Percentiles rank a stretch among this genome's conserved stretches.
Conservation (phyloP, 345 rosid species). For the Camelina hispida region DNA sequence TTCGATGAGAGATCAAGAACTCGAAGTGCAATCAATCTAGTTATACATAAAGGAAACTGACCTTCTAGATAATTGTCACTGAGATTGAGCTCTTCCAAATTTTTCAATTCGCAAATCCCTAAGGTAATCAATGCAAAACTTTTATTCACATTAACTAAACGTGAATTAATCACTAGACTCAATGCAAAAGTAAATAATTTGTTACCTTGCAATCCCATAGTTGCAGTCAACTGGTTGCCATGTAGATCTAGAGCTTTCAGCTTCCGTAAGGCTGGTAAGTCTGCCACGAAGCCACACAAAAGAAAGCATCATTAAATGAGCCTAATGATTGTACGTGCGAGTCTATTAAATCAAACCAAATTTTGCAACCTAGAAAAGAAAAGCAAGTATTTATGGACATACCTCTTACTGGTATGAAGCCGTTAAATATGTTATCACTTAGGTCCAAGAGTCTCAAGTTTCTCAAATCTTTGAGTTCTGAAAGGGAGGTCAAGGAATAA, state of each 20-base stretch:
- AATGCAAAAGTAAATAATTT: too few species aligned
- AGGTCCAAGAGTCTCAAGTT: conserved; percentile 19
- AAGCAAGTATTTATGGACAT: background rate
- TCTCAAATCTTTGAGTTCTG: background rate
- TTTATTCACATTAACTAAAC: too few species aligned
- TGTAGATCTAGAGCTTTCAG: background rate
- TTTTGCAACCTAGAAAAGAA: background rate
- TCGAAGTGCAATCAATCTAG: background rate
- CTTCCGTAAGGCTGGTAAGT: background rate
- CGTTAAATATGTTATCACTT: conserved; percentile 1
- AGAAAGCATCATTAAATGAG: too few species aligned
- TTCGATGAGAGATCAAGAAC: conserved; percentile 38
- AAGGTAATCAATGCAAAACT: background rate
- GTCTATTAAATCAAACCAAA: too few species aligned
- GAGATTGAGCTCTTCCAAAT: background rate
- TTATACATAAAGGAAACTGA: conserved; percentile 7
- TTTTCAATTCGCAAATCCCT: background rate
- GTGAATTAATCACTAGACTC: too few species aligned
- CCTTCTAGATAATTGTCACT: background rate
- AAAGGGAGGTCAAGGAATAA: background rate
- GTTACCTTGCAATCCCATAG: background rate
- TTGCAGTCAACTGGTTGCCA: background rate
- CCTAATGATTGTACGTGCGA: too few species aligned
- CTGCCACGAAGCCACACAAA: background rate
- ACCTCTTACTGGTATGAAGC: background rate